Evolutionary conservation across 352 stramenopile genomes (phyloP).

Genomic region (Phytophthora sansomeana): DNA sequence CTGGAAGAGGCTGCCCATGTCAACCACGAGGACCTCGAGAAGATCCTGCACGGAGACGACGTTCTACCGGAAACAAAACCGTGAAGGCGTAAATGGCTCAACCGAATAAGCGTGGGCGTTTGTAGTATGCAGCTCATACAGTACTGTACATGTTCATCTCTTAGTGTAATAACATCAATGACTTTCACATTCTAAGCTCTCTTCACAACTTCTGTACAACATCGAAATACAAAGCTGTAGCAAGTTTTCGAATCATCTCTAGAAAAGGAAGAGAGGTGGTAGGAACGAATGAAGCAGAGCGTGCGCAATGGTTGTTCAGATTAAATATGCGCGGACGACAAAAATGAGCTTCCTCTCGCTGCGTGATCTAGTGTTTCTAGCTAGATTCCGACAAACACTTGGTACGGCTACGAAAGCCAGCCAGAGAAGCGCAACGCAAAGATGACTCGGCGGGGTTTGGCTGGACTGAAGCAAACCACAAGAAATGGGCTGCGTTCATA

Average conservation of each 20-base stretch:
- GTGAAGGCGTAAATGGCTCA: conserved; percentile 24
- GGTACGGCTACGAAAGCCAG: neutral
- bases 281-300: neutral
- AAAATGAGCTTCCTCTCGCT: conserved; percentile 32
- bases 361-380: conserved; percentile 8
- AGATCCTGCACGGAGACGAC: conserved; percentile 34
- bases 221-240: neutral
- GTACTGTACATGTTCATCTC: neutral
- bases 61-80: neutral
- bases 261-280: neutral
- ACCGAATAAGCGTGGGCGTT: conserved; percentile 13
- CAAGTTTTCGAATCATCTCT: neutral
- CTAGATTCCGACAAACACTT: conserved; percentile 9
- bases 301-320: conserved; percentile 37
- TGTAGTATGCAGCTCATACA: neutral
- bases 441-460: neutral
- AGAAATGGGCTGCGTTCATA: conserved; percentile 29
- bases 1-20: conserved; percentile 41
- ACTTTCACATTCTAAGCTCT: neutral
- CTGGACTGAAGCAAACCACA: conserved; percentile 12
- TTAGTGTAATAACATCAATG: neutral
- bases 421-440: conserved; percentile 9
- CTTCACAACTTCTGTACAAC: neutral
- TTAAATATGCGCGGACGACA: conserved; percentile 62
- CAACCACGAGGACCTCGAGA: conserved; percentile 45